Percentiles rank a stretch among this genome's conserved stretches.
Conservation (phyloP, 305 asterid genomes). For the Fraxinus ornus region DNA sequence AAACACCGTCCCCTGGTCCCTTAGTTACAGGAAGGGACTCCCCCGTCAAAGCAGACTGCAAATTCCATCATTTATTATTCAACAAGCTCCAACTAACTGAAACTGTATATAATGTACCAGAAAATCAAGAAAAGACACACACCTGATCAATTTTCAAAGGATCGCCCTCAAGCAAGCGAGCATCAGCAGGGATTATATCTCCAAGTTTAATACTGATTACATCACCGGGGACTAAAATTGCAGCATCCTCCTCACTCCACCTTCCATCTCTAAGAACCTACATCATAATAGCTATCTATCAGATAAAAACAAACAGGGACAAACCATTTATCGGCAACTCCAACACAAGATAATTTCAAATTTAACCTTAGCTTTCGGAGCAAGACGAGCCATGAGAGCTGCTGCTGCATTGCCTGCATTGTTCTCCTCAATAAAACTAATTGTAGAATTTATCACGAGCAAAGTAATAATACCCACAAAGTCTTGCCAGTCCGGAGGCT, state of each 20-base stretch:
- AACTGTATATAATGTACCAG: slow-evolving; percentile 5
- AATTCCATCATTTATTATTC: slow-evolving; percentile 4
- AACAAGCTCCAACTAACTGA: not conserved
- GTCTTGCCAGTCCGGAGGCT: slow-evolving; percentile 99
- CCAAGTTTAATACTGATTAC: slow-evolving; percentile 88
- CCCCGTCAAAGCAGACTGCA: slow-evolving; percentile 98
- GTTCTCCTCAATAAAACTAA: slow-evolving; percentile 96
- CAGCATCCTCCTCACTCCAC: slow-evolving; percentile 91
- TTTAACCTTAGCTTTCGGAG: slow-evolving; percentile 91
- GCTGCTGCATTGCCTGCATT: slow-evolving; percentile 99
- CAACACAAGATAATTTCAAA: not conserved
- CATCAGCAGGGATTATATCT: slow-evolving; percentile 93
- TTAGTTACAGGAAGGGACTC: slow-evolving; percentile 98
- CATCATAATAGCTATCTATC: slow-evolving; percentile 26
- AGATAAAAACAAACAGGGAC: not conserved
- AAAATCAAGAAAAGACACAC: slow-evolving; percentile 19
- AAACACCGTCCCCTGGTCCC: slow-evolving; percentile 99
- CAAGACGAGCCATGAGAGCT: slow-evolving; percentile 98
- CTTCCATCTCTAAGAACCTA: slow-evolving; percentile 94
- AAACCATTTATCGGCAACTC: not conserved
- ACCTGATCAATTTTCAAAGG: slow-evolving; percentile 98
- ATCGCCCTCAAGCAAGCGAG: slow-evolving; percentile 95
- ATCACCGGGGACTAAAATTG: slow-evolving; percentile 90
- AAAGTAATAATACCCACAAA: slow-evolving; percentile 93
- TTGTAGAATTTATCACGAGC: slow-evolving; percentile 90